A percentile compares a stretch with the other conserved stretches of the same genome.
Conservation (phyloP, 139 green algal species). For the Chlamydomonas sphaeroides region DNA sequence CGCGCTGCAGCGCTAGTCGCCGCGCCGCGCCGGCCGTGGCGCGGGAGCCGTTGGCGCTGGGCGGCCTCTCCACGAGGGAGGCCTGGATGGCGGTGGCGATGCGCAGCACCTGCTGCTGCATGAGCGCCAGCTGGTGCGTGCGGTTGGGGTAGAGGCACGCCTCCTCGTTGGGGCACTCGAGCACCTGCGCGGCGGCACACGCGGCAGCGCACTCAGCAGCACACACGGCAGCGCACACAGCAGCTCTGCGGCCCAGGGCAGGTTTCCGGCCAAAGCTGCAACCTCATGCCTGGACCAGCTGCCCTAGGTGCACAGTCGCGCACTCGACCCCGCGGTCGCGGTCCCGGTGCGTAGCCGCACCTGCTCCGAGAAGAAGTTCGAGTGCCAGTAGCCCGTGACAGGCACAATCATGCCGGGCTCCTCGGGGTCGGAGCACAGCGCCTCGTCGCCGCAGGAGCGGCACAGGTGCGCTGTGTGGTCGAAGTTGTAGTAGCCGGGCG, state of each 20-base stretch:
- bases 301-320: too few relatives aligned
- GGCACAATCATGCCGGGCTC: slow-evolving; percentile 21
- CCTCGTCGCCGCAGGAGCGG: background rate
- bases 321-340: too few relatives aligned
- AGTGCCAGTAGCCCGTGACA: slow-evolving; percentile 13
- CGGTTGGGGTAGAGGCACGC: slow-evolving; percentile 23
- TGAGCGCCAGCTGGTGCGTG: background rate
- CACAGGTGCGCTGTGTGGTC: slow-evolving; percentile 16
- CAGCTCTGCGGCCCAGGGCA: too few relatives aligned
- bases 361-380: slow-evolving; percentile 31
- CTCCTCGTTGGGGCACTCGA: slow-evolving; percentile 1
- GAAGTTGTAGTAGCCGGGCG: slow-evolving; percentile 28
- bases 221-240: too few relatives aligned
- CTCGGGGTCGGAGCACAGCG: slow-evolving; percentile 10
- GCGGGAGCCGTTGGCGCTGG: background rate
- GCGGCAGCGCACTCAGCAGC: too few relatives aligned
- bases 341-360: too few relatives aligned
- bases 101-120: background rate
- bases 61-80: background rate
- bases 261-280: too few relatives aligned
- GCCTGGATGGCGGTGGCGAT: background rate
- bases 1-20: background rate
- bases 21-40: background rate
- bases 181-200: background rate
- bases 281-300: too few relatives aligned